These are phyloP conservation scores for Suillus paluster DNA, from an alignment of 768 basidiomycete genomes.

Conservation along the genomic window DNA sequence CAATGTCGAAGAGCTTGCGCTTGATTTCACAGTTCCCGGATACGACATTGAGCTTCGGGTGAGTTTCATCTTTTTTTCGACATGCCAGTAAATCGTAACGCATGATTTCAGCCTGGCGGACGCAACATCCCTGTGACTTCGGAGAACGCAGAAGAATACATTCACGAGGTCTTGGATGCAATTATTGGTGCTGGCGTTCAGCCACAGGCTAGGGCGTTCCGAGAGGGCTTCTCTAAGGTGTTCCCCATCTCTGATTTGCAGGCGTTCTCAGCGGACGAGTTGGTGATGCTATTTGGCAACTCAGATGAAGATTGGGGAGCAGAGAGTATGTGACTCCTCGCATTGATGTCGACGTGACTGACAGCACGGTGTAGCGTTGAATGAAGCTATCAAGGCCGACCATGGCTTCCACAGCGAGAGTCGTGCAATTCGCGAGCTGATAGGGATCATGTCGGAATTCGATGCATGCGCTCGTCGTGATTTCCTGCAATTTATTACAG, in stretches of 20 bases:
- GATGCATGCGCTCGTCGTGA: slow-evolving; percentile 76
- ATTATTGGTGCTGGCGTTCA: slow-evolving; percentile 83
- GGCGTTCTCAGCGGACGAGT: slow-evolving; percentile 91
- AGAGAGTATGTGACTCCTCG: slow-evolving; percentile 67
- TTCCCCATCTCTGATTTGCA: slow-evolving; percentile 92
- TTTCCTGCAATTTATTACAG: slow-evolving; percentile 96
- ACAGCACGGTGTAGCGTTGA: slow-evolving; percentile 60
- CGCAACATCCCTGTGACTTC: slow-evolving; percentile 80
- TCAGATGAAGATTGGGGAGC: slow-evolving; percentile 96
- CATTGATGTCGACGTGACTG: slow-evolving; percentile 8
- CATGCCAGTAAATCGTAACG: background rate
- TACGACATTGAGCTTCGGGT: slow-evolving; percentile 92
- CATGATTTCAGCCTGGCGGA: slow-evolving; percentile 66
- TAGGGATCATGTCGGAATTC: slow-evolving; percentile 86
- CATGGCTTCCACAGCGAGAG: slow-evolving; percentile 98
- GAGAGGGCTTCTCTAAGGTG: slow-evolving; percentile 93
- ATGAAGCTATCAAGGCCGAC: slow-evolving; percentile 92
- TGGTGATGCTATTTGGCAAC: slow-evolving; percentile 96
- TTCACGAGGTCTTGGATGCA: slow-evolving; percentile 83
- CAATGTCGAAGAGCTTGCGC: slow-evolving; percentile 82
- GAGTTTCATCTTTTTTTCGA: slow-evolving; percentile 27
- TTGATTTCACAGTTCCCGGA: slow-evolving; percentile 97
- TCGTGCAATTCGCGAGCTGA: slow-evolving; percentile 83
- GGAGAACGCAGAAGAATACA: slow-evolving; percentile 88
- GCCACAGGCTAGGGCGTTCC: slow-evolving; percentile 87